A percentile compares a stretch with the other conserved stretches of the same genome.
phyloP scores from a whole-genome alignment of 2,329 filamentous ascomycete genomes.

The Albifimbria verrucaria region DNA sequence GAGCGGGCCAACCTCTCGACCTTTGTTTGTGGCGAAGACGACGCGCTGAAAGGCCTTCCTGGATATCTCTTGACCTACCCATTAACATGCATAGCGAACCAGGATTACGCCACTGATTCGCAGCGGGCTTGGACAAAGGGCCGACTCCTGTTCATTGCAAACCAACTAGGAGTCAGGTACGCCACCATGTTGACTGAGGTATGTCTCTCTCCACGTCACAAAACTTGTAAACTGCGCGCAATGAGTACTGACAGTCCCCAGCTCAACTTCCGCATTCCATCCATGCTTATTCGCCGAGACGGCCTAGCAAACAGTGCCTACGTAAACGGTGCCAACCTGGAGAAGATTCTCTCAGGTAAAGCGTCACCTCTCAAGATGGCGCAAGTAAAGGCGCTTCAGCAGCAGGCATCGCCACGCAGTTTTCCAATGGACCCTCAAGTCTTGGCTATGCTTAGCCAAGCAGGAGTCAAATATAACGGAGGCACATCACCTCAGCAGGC shows the following conservation, averaged over 20 bases:
- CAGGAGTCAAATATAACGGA: background rate
- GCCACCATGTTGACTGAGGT: slow-evolving; percentile 54
- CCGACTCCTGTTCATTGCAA: slow-evolving; percentile 50
- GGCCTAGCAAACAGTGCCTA: slow-evolving; percentile 44
- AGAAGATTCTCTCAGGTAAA: slow-evolving; percentile 41
- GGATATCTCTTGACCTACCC: slow-evolving; percentile 61
- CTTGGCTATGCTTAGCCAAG: background rate
- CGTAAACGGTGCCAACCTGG: slow-evolving; percentile 38
- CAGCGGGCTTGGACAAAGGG: slow-evolving; percentile 55
- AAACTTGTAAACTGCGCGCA: background rate
- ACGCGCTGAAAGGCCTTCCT: slow-evolving; percentile 49
- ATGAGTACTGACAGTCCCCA: slow-evolving; percentile 21
- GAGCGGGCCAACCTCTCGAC: slow-evolving; percentile 36
- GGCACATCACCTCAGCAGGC: background rate
- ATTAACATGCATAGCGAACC: slow-evolving; percentile 48
- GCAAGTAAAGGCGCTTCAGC: slow-evolving; percentile 45
- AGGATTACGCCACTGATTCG: slow-evolving; percentile 57
- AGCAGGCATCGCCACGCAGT: slow-evolving; percentile 20
- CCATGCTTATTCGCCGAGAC: slow-evolving; percentile 58
- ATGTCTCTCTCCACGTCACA: slow-evolving; percentile 7
- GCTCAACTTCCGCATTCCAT: slow-evolving; percentile 58
- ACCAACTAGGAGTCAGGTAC: slow-evolving; percentile 56
- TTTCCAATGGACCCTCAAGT: slow-evolving; percentile 35
- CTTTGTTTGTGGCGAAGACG: slow-evolving; percentile 49
- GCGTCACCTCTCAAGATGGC: slow-evolving; percentile 32